Evolutionary conservation across 345 rosid genomes (phyloP), one percentile per base, ranked within the genome.

Genomic region (Citrus hindsii): DNA sequence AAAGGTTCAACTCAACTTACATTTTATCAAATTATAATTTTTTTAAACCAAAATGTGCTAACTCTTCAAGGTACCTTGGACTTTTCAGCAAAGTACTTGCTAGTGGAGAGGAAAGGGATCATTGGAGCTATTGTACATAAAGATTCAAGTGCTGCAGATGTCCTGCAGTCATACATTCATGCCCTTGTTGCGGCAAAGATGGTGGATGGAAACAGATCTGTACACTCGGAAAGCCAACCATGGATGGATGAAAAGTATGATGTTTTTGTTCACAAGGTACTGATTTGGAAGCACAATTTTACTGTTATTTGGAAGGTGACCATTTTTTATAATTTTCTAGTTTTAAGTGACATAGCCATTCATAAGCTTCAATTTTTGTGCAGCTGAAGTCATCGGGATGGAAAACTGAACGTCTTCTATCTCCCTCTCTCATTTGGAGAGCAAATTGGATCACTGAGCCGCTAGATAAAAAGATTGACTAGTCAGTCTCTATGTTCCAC

Each of bases 221-320:
- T 75, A 0, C 80, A 76, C 80, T 75, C 79, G 25, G 89, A 90
- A 76, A 89, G 94, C 82, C 87, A 85, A 67, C 83, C 91, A 56
- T 94, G 98, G 98, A 92, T 94, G 88, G 91, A 93, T 77, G 85
- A 87, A 77, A 84, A 92, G 7, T 95, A 92, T 37, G 82, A 82
- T 14, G 84, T 18, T 38, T 93, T 93, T 77, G 77, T 93, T 66
- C 81, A 75, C 64, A 87, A 95, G 98, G 98, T 95, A 88, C 37
- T 5, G 35, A 65, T 6, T 65, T 33, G 33, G 32, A 64, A 64
- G 24, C 12, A 18, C n/a, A 18, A 0, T 30, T 9, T 65, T 32
- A 3, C 18, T 68, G 42, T 60, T 5, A 4, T 55, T 66, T 71
- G 33, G 18, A 27, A 13, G 27, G 30, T 46, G 14, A 10, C 42